Percentiles rank a stretch among this genome's conserved stretches.
Evolutionary conservation across 371 early-diverging fungal species (phyloP).

Genomic region (Dichotomocladium elegans): DNA sequence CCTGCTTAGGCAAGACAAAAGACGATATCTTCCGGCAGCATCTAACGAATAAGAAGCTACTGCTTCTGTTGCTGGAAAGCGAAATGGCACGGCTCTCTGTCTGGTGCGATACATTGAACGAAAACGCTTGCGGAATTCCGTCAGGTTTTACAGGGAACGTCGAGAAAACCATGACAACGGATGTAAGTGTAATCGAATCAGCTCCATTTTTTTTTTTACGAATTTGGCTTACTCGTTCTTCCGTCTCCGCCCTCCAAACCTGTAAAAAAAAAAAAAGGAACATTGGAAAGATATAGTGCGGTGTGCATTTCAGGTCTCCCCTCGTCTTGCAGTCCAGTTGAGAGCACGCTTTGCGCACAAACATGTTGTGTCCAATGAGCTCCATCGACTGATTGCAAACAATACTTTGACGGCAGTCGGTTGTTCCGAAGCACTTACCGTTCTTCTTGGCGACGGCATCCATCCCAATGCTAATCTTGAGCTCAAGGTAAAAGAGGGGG

Average conservation of each 20-base stretch:
- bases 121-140: conserved; percentile 39
- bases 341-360: conserved; percentile 68
- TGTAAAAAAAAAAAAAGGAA: too few relatives aligned
- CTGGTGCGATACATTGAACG: conserved; percentile 74
- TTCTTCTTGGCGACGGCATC: conserved; percentile 61
- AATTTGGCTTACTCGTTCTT: neutral
- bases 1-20: conserved; percentile 26
- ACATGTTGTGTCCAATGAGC: conserved; percentile 57
- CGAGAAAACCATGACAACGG: conserved; percentile 43
- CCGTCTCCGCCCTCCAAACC: too few relatives aligned
- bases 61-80: conserved; percentile 81
- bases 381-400: conserved; percentile 60
- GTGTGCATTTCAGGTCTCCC: conserved; percentile 80
- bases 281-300: conserved; percentile 75
- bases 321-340: conserved; percentile 78
- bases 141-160: conserved; percentile 35
- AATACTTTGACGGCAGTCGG: conserved; percentile 68
- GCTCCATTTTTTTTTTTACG: neutral
- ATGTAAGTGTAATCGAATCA: conserved; percentile 34
- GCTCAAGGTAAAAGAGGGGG: conserved; percentile 22
- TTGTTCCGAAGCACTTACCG: conserved; percentile 71
- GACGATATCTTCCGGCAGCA: conserved; percentile 28
- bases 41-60: conserved; percentile 33
- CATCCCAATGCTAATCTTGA: conserved; percentile 32
- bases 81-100: conserved; percentile 79